Conservation (phyloP, 1,284 basidiomycete species). For the Filobasidium uniguttulatum region DNA sequence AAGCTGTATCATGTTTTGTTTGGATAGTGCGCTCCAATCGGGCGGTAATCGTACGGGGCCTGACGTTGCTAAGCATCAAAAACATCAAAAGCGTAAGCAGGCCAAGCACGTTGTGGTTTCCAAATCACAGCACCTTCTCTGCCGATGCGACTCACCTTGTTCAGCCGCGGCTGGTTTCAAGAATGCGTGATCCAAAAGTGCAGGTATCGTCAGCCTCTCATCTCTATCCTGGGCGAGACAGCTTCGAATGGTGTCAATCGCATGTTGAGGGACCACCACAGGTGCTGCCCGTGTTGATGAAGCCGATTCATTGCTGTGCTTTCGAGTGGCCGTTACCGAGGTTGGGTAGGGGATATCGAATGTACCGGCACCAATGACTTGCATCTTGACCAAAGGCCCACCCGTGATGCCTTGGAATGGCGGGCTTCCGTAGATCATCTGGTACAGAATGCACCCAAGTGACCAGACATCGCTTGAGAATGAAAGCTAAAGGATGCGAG, state of each 20-base stretch:
- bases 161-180: conserved; percentile 23
- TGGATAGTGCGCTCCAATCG: conserved; percentile 28
- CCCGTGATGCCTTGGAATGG: conserved; percentile 79
- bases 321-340: conserved; percentile 23
- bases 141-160: conserved; percentile 5
- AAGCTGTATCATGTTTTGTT: conserved; percentile 27
- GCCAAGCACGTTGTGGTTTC: too few species aligned
- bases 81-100: too few species aligned
- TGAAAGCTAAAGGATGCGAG: conserved; percentile 20
- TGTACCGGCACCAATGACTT: conserved; percentile 41
- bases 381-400: conserved; percentile 46
- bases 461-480: conserved; percentile 92
- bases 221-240: conserved; percentile 41
- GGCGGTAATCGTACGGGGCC: conserved; percentile 18
- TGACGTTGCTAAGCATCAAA: too few species aligned
- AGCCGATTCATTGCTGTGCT: conserved; percentile 13
- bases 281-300: neutral
- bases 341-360: conserved; percentile 40
- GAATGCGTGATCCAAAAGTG: conserved; percentile 39
- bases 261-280: conserved; percentile 31
- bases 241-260: conserved; percentile 39
- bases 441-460: conserved; percentile 87
- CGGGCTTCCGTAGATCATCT: conserved; percentile 86
- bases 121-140: too few species aligned
- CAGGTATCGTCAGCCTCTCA: conserved; percentile 40